Evolutionary conservation across 768 basidiomycete species (phyloP).

Genomic region (Amanita brunnescens): DNA sequence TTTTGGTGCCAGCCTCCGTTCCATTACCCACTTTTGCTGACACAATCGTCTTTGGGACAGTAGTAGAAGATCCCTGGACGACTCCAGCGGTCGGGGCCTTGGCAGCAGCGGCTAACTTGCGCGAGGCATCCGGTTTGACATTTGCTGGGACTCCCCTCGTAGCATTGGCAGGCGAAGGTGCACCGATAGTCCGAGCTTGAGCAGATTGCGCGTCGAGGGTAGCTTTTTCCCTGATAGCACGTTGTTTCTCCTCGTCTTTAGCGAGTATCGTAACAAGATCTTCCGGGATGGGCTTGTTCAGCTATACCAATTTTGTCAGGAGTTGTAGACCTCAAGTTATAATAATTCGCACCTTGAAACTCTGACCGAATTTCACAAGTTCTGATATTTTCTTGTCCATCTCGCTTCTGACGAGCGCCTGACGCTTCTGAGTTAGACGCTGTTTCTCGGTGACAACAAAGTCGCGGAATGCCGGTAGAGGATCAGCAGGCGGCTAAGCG

Average conservation of each 20-base stretch:
- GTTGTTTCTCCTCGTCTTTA: conserved; percentile 89
- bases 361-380: conserved; percentile 85
- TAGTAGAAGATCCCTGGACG: conserved; percentile 14
- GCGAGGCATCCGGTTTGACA: conserved; percentile 23
- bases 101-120: conserved; percentile 17
- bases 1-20: conserved; percentile 31
- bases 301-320: conserved; percentile 31
- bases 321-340: neutral
- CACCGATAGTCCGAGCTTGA: conserved; percentile 63
- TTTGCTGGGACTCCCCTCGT: conserved; percentile 33
- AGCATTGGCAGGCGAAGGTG: conserved; percentile 43
- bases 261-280: conserved; percentile 89
- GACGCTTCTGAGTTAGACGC: conserved; percentile 82
- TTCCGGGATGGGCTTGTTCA: conserved; percentile 92
- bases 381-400: conserved; percentile 94
- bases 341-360: conserved; percentile 69
- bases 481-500: conserved; percentile 57
- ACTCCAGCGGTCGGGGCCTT: conserved; percentile 15
- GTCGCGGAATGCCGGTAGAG: conserved; percentile 79
- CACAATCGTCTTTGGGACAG: conserved; percentile 18
- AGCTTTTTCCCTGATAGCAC: conserved; percentile 72
- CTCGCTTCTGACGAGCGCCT: conserved; percentile 81
- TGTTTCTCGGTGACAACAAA: conserved; percentile 92
- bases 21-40: conserved; percentile 21
- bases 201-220: conserved; percentile 54